Conservation (phyloP, 768 basidiomycete species). For the Podaxis sp. region DNA sequence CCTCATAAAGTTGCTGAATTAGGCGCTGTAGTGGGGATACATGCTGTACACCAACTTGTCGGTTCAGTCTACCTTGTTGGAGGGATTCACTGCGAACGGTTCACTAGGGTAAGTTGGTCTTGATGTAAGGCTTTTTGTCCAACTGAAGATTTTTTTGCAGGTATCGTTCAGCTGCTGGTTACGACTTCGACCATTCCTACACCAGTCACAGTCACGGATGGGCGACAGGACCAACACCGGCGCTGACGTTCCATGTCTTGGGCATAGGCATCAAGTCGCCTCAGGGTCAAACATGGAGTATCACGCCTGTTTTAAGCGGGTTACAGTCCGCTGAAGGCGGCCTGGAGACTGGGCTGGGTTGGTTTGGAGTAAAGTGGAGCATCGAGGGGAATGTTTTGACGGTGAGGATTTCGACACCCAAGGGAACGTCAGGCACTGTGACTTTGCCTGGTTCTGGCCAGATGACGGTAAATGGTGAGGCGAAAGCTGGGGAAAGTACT, state of each 20-base stretch:
- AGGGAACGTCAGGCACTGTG: conserved; percentile 9
- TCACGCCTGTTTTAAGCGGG: conserved; percentile 42
- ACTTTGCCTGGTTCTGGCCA: conserved; percentile 8
- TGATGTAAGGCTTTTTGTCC: background rate
- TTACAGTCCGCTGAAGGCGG: conserved; percentile 45
- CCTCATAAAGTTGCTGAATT: background rate
- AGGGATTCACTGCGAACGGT: conserved; percentile 58
- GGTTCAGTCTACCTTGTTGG: conserved; percentile 54
- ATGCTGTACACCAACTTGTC: conserved; percentile 54
- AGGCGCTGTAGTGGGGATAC: conserved; percentile 44
- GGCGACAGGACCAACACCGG: conserved; percentile 56
- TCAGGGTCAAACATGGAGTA: conserved; percentile 43
- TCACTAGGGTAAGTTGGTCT: conserved; percentile 41
- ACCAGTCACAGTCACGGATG: conserved; percentile 60
- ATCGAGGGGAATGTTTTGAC: conserved; percentile 8
- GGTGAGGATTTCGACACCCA: background rate
- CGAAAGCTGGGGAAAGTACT: background rate
- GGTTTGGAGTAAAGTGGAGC: conserved; percentile 49
- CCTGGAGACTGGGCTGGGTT: conserved; percentile 50
- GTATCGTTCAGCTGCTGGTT: conserved; percentile 51
- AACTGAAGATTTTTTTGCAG: conserved; percentile 15
- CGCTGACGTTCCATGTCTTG: conserved; percentile 55
- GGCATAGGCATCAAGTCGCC: conserved; percentile 47
- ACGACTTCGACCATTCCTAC: conserved; percentile 55
- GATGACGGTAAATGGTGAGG: background rate